A percentile compares a stretch with the other conserved stretches of the same genome.
Conservation (phyloP, 1,284 basidiomycete genomes). For the Hymenochaete sp. region DNA sequence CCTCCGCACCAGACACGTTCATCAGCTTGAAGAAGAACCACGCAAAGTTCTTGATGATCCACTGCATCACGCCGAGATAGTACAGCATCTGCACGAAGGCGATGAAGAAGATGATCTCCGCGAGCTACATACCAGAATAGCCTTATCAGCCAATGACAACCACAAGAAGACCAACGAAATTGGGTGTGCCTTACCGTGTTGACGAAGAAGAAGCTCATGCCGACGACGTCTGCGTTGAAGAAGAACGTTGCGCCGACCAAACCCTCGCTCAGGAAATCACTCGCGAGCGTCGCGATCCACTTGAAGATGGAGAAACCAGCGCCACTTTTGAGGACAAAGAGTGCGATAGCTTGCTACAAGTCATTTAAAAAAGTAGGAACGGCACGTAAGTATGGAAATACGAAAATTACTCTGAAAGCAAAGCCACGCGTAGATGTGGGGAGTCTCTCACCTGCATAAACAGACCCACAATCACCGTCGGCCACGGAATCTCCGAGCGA, state of each 20-base stretch:
- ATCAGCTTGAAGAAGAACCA: constrained; percentile 91
- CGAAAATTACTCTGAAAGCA: too few species aligned
- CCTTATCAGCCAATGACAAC: constrained; percentile 13
- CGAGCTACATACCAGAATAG: constrained; percentile 36
- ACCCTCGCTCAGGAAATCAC: constrained; percentile 61
- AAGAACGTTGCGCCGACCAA: constrained; percentile 68
- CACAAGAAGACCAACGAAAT: neutral
- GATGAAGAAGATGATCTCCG: constrained; percentile 79
- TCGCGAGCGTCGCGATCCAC: constrained; percentile 70
- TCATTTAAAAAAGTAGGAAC: too few species aligned
- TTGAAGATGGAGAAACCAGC: constrained; percentile 77
- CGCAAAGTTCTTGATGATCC: constrained; percentile 77
- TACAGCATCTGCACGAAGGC: constrained; percentile 84
- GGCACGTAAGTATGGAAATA: too few species aligned
- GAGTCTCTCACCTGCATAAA: too few species aligned
- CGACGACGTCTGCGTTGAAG: constrained; percentile 55
- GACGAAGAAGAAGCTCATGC: constrained; percentile 73
- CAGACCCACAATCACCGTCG: constrained; percentile 77
- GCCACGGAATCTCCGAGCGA: constrained; percentile 62
- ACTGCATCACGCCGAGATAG: constrained; percentile 83
- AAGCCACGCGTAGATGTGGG: too few species aligned
- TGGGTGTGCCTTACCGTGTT: constrained; percentile 51
- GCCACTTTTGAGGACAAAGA: constrained; percentile 76
- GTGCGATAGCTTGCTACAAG: constrained; percentile 78
- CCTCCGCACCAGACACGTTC: constrained; percentile 83